phyloP scores from a whole-genome alignment of 116 monocot species.

The Cymodocea nodosa region DNA sequence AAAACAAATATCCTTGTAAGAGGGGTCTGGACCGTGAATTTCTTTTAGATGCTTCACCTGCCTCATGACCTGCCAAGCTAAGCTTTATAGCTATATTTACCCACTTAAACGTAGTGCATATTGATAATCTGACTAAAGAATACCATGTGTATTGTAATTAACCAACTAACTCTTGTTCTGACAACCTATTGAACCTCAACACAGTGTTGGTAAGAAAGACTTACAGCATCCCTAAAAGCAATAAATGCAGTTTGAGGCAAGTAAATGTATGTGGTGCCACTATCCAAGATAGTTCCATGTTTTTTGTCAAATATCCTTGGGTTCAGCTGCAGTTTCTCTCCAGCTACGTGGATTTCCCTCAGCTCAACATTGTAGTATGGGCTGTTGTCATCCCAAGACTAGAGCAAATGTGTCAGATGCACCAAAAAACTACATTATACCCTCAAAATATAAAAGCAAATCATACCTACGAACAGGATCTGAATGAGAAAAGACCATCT shows the following conservation, averaged over 20 bases:
- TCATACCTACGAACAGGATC: constrained; percentile 81
- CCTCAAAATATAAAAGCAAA: constrained; percentile 8
- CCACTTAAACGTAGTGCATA: neutral
- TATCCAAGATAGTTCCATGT: constrained; percentile 93
- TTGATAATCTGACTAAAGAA: neutral
- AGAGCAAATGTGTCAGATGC: constrained; percentile 57
- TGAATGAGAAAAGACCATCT: constrained; percentile 70
- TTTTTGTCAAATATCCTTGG: constrained; percentile 71
- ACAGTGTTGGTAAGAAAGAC: constrained; percentile 13
- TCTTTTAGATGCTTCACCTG: constrained; percentile 45
- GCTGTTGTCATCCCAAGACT: constrained; percentile 78
- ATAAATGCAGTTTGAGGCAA: constrained; percentile 76
- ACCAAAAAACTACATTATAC: constrained; percentile 28
- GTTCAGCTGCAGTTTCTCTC: constrained; percentile 52
- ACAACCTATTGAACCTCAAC: neutral
- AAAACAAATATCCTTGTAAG: constrained; percentile 92
- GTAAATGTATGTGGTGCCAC: constrained; percentile 96
- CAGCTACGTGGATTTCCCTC: constrained; percentile 81
- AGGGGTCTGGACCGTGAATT: constrained; percentile 89
- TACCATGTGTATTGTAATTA: neutral
- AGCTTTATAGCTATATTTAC: neutral
- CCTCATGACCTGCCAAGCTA: constrained; percentile 6
- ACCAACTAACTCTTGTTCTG: neutral
- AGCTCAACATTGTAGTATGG: constrained; percentile 97
- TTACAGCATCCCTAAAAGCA: constrained; percentile 83